Base-by-base conservation (phyloP, 306 rosid species). In the Quercus dentata region DNA sequence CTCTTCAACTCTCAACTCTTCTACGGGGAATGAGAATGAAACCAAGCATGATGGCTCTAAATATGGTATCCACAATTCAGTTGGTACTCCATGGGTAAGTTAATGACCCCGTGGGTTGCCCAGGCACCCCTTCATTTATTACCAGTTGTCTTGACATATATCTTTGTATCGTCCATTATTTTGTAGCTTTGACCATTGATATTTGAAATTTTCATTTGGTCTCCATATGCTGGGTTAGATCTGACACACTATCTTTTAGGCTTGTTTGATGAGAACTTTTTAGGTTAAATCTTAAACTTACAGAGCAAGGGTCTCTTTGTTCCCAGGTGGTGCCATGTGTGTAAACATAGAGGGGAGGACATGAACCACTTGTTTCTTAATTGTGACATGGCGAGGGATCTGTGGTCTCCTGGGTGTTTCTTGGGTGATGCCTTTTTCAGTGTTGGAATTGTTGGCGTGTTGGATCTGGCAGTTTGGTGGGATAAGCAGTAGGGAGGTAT, bases 11-110 rank as follows among this genome's bases (percentile, higher is more conserved):
- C 67, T 83, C 21, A 84, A 54, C 80, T 70, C 81, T 23, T 6
- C 33, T 13, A 33, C 58, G 0, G 51, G 31, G 28, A 55, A 75
- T 67, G 79, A 30, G 54, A 74, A 83, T 75, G 85, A 86, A 71
- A 70, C 17, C 35, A 83, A 90, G 65, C 76, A 46, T 11, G 77
- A 61, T 54, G 78, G 75, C 70, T 58, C 82, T 33, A 69, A 68
- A 69, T 70, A 28, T 70, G 80, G 78, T 82, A 81, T 52, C 62
- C 83, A 75, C 55, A 65, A 56, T 54, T 63, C 83, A 21, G 62
- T 30, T 3, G 72, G 23, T 49, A 69, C 85, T 75, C 18, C 81
- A 17, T 85, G 88, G 90, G 99, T 93, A 84, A 89, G 92, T 68
- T 58, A 52, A 74, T 38, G 46, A 38, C 46, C 46, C 46, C 0